Conservation (phyloP, 2,329 filamentous ascomycete genomes). For the Pseudogymnoascus sp. region DNA sequence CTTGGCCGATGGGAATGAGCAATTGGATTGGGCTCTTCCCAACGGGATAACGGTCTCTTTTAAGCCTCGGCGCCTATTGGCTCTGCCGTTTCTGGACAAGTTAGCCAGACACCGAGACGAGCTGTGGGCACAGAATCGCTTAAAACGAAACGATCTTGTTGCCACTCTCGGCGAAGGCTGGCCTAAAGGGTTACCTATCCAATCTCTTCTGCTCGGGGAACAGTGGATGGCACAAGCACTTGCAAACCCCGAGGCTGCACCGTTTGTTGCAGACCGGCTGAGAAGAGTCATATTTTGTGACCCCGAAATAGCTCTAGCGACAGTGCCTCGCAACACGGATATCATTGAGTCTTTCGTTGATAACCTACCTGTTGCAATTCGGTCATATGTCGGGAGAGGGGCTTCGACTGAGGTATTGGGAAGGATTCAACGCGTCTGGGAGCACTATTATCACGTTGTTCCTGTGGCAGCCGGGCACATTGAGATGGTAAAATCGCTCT, state of each 20-base stretch:
- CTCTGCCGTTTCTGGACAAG: neutral
- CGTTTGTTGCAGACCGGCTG: neutral
- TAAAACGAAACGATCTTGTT: neutral
- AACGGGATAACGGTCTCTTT: neutral
- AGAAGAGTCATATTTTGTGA: neutral
- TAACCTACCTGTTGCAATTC: neutral
- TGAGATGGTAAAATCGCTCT: neutral
- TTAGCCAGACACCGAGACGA: neutral
- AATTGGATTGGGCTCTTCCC: neutral
- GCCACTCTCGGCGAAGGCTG: neutral
- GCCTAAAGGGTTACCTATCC: neutral
- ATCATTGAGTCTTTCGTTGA: neutral
- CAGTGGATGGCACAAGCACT: neutral
- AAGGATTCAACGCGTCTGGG: neutral
- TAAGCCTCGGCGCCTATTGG: neutral
- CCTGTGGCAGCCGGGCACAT: neutral
- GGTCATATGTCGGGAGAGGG: neutral
- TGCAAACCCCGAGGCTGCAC: neutral
- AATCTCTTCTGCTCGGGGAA: neutral
- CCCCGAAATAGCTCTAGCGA: neutral
- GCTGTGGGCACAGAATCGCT: neutral
- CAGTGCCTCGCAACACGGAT: neutral
- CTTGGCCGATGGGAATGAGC: neutral
- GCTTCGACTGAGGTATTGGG: neutral
- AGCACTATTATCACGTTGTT: neutral